Percentiles rank a stretch among this genome's conserved stretches.
Evolutionary conservation across 2,329 filamentous ascomycete genomes (phyloP).

Genomic region (Emergomyces orientalis): DNA sequence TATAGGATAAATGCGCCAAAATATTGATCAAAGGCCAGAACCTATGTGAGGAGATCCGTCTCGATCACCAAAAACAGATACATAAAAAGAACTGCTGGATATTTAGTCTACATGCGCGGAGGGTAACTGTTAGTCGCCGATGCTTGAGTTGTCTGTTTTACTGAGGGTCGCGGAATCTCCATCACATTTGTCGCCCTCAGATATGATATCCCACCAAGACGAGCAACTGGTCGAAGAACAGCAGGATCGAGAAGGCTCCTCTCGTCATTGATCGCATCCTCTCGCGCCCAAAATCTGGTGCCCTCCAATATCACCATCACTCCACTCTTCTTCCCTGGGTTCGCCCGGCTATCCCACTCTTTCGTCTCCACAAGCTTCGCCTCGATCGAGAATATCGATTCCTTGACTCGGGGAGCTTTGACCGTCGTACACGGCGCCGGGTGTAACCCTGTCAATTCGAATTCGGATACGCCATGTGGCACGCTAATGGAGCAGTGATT

Average conservation of each 20-base stretch:
- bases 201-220: slow-evolving; percentile 82
- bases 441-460: slow-evolving; percentile 67
- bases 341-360: slow-evolving; percentile 67
- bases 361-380: slow-evolving; percentile 62
- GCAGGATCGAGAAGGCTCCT: slow-evolving; percentile 64
- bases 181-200: slow-evolving; percentile 58
- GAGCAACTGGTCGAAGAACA: slow-evolving; percentile 64
- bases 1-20: background rate
- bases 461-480: slow-evolving; percentile 68
- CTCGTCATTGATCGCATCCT: slow-evolving; percentile 77
- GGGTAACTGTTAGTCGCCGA: background rate
- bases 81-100: background rate
- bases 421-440: slow-evolving; percentile 58
- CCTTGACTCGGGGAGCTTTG: slow-evolving; percentile 61
- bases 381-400: slow-evolving; percentile 77
- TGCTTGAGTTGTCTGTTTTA: background rate
- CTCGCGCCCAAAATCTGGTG: slow-evolving; percentile 75
- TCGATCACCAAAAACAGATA: background rate
- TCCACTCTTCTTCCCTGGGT: slow-evolving; percentile 64
- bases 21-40: no score
- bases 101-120: background rate
- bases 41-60: background rate
- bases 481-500: slow-evolving; percentile 73
- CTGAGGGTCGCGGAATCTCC: slow-evolving; percentile 52
- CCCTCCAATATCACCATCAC: slow-evolving; percentile 73